phyloP scores from a whole-genome alignment of 2,329 filamentous ascomycete genomes.

The Phoma herbarum region DNA sequence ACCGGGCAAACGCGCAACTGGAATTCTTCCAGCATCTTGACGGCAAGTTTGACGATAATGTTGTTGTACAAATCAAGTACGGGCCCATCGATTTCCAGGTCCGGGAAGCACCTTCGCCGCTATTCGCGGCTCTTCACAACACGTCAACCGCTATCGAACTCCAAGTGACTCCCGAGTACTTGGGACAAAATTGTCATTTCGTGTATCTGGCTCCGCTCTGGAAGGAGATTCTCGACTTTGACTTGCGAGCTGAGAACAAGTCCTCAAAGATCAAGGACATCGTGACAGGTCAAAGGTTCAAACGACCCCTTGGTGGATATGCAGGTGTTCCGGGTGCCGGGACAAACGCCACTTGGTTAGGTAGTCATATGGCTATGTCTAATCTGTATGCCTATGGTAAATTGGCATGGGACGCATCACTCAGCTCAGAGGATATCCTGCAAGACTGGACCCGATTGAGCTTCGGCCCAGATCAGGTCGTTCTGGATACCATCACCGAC shows the following conservation, averaged over 20 bases:
- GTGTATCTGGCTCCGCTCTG: conserved; percentile 74
- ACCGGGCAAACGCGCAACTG: conserved; percentile 74
- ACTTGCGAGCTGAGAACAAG: conserved; percentile 67
- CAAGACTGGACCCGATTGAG: conserved; percentile 74
- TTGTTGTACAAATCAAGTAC: conserved; percentile 77
- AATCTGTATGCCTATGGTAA: conserved; percentile 74
- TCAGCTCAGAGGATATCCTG: conserved; percentile 61
- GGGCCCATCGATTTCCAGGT: conserved; percentile 79
- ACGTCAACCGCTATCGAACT: conserved; percentile 68
- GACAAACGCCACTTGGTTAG: conserved; percentile 72
- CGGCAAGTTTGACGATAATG: conserved; percentile 72
- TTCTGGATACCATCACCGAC: conserved; percentile 67
- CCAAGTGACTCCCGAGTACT: conserved; percentile 73
- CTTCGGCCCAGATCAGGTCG: conserved; percentile 63
- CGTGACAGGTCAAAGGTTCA: conserved; percentile 67
- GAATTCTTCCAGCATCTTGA: conserved; percentile 73
- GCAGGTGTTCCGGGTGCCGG: conserved; percentile 75
- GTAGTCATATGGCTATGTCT: conserved; percentile 71
- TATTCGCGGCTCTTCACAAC: conserved; percentile 64
- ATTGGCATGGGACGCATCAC: conserved; percentile 69
- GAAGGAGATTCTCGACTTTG: conserved; percentile 73
- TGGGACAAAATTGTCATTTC: conserved; percentile 74
- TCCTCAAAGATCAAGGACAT: conserved; percentile 68
- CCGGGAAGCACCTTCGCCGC: conserved; percentile 70
- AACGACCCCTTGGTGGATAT: conserved; percentile 66